A percentile compares a stretch with the other conserved stretches of the same genome.
phyloP scores from a whole-genome alignment of 768 basidiomycete species.

The Asterophora parasitica region DNA sequence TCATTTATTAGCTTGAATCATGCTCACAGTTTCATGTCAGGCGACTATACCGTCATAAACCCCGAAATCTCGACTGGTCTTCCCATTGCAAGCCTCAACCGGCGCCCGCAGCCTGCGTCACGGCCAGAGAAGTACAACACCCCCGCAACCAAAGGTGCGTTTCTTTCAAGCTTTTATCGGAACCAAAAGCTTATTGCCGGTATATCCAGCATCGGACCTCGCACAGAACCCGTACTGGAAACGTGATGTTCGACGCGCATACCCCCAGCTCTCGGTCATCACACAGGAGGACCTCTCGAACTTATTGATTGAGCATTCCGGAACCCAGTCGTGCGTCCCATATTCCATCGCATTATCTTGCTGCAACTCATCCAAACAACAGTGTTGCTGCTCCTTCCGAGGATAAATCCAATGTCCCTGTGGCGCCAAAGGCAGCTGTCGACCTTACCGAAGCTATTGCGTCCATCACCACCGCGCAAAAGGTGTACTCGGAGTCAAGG shows the following conservation, averaged over 20 bases:
- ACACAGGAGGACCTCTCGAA: constrained; percentile 79
- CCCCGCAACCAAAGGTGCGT: constrained; percentile 80
- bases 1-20: not conserved
- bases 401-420: constrained; percentile 41
- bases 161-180: not conserved
- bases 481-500: constrained; percentile 55
- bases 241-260: constrained; percentile 87
- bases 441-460: constrained; percentile 73
- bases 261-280: constrained; percentile 87
- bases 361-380: not conserved
- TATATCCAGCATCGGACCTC: constrained; percentile 64
- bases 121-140: constrained; percentile 82
- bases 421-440: constrained; percentile 36
- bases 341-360: not conserved
- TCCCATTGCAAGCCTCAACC: constrained; percentile 65
- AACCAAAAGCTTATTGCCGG: not conserved
- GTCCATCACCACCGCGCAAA: constrained; percentile 49
- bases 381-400: constrained; percentile 55
- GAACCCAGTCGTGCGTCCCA: constrained; percentile 53
- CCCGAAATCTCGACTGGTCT: constrained; percentile 90
- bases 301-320: constrained; percentile 77
- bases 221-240: constrained; percentile 95
- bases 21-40: constrained; percentile 33
- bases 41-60: constrained; percentile 79
- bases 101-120: constrained; percentile 86